Conservation (phyloP, 768 basidiomycete genomes). For the Leucocoprinus leucothites region DNA sequence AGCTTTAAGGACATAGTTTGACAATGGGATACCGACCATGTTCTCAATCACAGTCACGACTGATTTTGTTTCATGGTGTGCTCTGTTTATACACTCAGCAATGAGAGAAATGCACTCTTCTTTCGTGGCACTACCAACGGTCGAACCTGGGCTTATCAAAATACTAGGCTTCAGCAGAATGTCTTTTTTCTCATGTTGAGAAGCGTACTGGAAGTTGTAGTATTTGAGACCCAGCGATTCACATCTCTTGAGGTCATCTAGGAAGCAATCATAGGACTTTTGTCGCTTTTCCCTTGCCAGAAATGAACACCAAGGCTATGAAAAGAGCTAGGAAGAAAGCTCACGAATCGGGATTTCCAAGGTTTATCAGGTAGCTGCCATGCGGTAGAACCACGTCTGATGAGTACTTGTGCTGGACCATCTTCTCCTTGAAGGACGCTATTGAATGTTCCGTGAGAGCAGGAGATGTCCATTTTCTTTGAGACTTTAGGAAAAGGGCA, state of each 20-base stretch:
- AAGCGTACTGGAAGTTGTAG: constrained; percentile 83
- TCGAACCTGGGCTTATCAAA: constrained; percentile 66
- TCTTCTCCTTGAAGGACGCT: constrained; percentile 52
- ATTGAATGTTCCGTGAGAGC: constrained; percentile 53
- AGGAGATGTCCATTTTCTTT: constrained; percentile 75
- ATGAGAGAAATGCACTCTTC: constrained; percentile 62
- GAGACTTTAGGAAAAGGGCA: constrained; percentile 82
- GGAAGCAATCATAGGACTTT: constrained; percentile 75
- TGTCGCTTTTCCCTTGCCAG: constrained; percentile 54
- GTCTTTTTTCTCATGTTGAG: no score
- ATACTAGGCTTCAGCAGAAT: neutral
- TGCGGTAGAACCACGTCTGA: constrained; percentile 71
- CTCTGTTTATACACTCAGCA: constrained; percentile 71
- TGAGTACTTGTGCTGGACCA: constrained; percentile 61
- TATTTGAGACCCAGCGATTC: constrained; percentile 68
- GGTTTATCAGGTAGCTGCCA: constrained; percentile 82
- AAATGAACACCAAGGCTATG: neutral
- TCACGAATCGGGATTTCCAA: constrained; percentile 76
- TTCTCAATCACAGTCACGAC: constrained; percentile 77
- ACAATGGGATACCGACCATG: constrained; percentile 50
- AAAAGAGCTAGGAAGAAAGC: constrained; percentile 18
- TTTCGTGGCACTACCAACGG: constrained; percentile 63
- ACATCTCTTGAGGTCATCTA: constrained; percentile 79
- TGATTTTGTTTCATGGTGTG: constrained; percentile 54
- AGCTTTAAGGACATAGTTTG: neutral